phyloP scores from a whole-genome alignment of 176 grass and related monocot genomes.

The sorghum (Sorghum bicolor) region DNA sequence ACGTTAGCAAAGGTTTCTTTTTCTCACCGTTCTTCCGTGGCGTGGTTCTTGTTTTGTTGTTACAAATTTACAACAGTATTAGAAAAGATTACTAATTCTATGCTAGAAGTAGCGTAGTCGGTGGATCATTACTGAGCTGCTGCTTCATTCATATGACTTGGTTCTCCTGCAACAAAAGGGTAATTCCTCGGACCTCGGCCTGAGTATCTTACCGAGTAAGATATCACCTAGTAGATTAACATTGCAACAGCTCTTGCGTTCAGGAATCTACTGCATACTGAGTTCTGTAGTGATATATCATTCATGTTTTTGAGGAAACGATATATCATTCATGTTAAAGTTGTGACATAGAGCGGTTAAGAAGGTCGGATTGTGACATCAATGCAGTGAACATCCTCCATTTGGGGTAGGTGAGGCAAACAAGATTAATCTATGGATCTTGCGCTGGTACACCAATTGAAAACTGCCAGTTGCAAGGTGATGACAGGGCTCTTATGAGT shows the following conservation, averaged over 20 bases:
- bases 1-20: neutral
- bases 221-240: neutral
- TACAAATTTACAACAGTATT: neutral
- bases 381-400: constrained; percentile 5
- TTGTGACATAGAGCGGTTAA: neutral
- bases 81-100: neutral
- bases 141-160: neutral
- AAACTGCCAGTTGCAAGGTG: constrained; percentile 12
- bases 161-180: neutral
- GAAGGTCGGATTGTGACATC: neutral
- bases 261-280: constrained; percentile 6
- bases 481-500: constrained; percentile 17
- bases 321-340: neutral
- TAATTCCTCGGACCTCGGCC: neutral
- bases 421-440: constrained; percentile 1
- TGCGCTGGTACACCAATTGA: constrained; percentile 31
- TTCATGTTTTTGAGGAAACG: too few species aligned
- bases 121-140: neutral
- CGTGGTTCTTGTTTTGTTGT: neutral
- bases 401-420: constrained; percentile 13
- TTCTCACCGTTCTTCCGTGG: neutral
- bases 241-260: neutral
- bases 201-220: neutral
- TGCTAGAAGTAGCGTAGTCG: neutral
- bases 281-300: constrained; percentile 9